Conservation (phyloP, 352 stramenopile species). For the Phytophthora citricola region DNA sequence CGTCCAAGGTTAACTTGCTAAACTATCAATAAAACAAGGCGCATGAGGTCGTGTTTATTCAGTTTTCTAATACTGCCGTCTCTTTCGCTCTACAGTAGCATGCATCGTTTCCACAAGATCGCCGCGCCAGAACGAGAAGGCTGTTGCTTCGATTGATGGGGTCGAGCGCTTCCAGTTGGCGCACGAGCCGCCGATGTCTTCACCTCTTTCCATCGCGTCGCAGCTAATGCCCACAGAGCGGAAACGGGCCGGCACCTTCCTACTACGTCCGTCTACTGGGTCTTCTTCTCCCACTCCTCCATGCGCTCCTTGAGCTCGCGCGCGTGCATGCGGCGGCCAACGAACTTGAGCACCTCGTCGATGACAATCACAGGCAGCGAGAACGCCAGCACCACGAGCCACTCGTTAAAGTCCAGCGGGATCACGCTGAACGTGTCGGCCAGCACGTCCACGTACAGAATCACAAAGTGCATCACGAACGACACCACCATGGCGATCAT, state of each 20-base stretch:
- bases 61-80: slow-evolving; percentile 42
- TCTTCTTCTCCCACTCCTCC: slow-evolving; percentile 60
- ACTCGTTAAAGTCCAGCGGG: slow-evolving; percentile 92
- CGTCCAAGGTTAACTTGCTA: too few species aligned
- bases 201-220: background rate
- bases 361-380: slow-evolving; percentile 94
- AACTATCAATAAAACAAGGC: slow-evolving; percentile 20
- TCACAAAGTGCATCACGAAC: slow-evolving; percentile 94
- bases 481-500: slow-evolving; percentile 93
- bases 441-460: slow-evolving; percentile 94
- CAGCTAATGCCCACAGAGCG: slow-evolving; percentile 20
- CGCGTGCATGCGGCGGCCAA: slow-evolving; percentile 84
- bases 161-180: slow-evolving; percentile 8
- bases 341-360: slow-evolving; percentile 95
- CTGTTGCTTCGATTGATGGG: slow-evolving; percentile 15
- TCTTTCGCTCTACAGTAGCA: slow-evolving; percentile 24
- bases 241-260: slow-evolving; percentile 21
- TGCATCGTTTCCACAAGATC: slow-evolving; percentile 19
- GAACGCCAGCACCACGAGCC: slow-evolving; percentile 92
- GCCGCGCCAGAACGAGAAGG: slow-evolving; percentile 17
- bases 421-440: slow-evolving; percentile 94
- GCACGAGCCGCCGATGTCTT: background rate
- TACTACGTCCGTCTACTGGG: slow-evolving; percentile 40
- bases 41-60: slow-evolving; percentile 32
- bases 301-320: slow-evolving; percentile 78